These are phyloP conservation scores for Trichoderma atroviride DNA, from an alignment of 2,329 filamentous ascomycete species.

Conservation along the genomic window DNA sequence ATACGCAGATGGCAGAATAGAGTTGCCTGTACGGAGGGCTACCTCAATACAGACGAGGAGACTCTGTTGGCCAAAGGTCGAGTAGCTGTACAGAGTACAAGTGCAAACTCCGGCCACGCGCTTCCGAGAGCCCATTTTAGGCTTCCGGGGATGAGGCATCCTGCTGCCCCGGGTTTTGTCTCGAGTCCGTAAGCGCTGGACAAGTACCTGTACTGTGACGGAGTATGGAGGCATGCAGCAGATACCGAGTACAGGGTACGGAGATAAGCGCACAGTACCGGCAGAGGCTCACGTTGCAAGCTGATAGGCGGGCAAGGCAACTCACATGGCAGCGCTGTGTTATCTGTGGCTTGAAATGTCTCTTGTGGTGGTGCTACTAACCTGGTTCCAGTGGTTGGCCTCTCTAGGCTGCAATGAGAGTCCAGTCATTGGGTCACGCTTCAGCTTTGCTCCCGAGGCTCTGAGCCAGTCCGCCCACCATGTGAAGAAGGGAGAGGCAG, in stretches of 20 bases:
- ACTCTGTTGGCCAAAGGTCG: neutral
- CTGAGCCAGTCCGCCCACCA: neutral
- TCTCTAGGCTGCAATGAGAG: constrained; percentile 8
- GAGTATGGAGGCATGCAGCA: neutral
- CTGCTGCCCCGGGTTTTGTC: neutral
- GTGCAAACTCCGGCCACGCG: neutral
- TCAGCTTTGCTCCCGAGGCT: constrained; percentile 3
- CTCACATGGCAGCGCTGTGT: constrained; percentile 7
- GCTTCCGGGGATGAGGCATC: neutral
- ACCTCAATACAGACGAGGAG: neutral
- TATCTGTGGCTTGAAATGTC: constrained; percentile 16
- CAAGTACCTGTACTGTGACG: neutral
- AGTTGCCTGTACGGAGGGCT: neutral
- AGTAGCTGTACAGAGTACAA: neutral
- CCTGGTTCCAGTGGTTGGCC: neutral
- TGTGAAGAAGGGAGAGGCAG: constrained; percentile 2
- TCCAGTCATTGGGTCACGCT: constrained; percentile 13
- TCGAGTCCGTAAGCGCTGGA: neutral
- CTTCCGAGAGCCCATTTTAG: neutral
- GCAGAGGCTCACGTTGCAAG: neutral
- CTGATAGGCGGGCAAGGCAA: neutral
- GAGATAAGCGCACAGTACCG: neutral
- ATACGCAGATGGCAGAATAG: no score
- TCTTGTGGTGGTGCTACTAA: neutral
- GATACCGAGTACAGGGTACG: neutral